These are phyloP conservation scores for Calonectria pseudoreteaudii DNA, from an alignment of 2,329 filamentous ascomycete genomes.

Conservation along the genomic window DNA sequence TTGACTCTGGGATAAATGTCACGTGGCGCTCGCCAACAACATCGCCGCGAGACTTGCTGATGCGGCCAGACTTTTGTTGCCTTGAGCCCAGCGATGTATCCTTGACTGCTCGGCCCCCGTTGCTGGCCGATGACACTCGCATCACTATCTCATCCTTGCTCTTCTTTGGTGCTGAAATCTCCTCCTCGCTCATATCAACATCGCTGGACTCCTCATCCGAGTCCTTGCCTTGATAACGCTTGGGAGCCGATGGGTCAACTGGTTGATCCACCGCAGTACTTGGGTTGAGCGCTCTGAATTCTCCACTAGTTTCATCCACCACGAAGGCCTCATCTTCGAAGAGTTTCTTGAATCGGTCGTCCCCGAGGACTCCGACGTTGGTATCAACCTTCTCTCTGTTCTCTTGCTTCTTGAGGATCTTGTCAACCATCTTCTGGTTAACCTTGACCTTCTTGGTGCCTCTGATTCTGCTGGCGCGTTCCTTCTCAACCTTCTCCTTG, in stretches of 20 bases:
- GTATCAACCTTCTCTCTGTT: constrained; percentile 68
- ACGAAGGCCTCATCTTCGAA: constrained; percentile 95
- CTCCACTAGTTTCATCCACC: constrained; percentile 88
- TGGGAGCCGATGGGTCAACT: constrained; percentile 49
- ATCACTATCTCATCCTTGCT: constrained; percentile 62
- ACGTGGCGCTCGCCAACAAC: constrained; percentile 74
- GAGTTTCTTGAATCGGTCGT: constrained; percentile 86
- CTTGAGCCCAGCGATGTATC: constrained; percentile 70
- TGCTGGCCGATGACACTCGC: constrained; percentile 78
- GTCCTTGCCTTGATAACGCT: constrained; percentile 53
- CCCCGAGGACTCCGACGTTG: constrained; percentile 77
- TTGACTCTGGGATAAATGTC: constrained; percentile 76
- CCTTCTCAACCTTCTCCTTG: constrained; percentile 95
- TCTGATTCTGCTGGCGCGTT: constrained; percentile 92
- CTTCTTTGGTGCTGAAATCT: constrained; percentile 35
- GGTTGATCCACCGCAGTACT: constrained; percentile 71
- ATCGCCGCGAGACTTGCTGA: constrained; percentile 60
- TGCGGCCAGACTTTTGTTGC: constrained; percentile 61
- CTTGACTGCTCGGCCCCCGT: constrained; percentile 65
- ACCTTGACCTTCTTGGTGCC: constrained; percentile 98
- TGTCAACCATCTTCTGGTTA: constrained; percentile 85
- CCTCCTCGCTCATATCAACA: constrained; percentile 50
- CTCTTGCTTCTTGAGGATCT: constrained; percentile 74
- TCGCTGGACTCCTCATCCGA: constrained; percentile 59
- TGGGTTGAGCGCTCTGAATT: constrained; percentile 91